Base-by-base conservation (phyloP, 2,329 filamentous ascomycete genomes). In the Ophiostoma sp. region DNA sequence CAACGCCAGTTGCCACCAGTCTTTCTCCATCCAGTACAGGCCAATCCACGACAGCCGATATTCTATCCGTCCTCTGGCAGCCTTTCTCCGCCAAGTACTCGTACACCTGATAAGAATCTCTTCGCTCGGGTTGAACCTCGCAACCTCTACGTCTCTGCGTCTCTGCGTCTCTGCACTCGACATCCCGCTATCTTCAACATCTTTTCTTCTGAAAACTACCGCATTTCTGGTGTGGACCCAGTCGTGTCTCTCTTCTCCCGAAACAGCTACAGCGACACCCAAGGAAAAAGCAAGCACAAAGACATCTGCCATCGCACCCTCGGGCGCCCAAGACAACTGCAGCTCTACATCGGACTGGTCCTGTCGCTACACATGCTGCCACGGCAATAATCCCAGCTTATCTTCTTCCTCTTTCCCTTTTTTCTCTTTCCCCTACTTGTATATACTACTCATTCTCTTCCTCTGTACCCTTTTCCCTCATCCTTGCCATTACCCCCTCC, bases 351-450 rank as follows among this genome's bases (percentile, higher is more conserved):
- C 27, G 55, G 55, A 5, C 27, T 27, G 18, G 27, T 16, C 27
- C 27, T 14, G 27, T 38, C 27, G 11, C 27, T 60, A 60, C 55
- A 60, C 9, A 38, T 60, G 55, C 55, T 38, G 5, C 45, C 45
- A 60, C 27, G 36, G 27, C 55, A 36, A 60, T 60, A 60, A 38
- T 27, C 4, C 47, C 18, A 52, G 49, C 18, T 49, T 55, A 27
- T 52, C 64, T 42, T 38, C 42, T n/a, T 45, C n/a, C 60, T 41
- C 60, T 65, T 47, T 41, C 49, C 18, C 36, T 55, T 40, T 40
- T 36, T 38, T 49, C 52, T 40, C 55, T 63, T 27, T 58, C 36
- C 49, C 18, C 7, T 41, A 27, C 41, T n/a, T 41, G 14, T 7
- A 12, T 47, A 6, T 52, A 6, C 18, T 27, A 18, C n/a, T 36